phyloP scores from a whole-genome alignment of 176 grass and related monocot genomes.

The Bonia amplexicaulis region DNA sequence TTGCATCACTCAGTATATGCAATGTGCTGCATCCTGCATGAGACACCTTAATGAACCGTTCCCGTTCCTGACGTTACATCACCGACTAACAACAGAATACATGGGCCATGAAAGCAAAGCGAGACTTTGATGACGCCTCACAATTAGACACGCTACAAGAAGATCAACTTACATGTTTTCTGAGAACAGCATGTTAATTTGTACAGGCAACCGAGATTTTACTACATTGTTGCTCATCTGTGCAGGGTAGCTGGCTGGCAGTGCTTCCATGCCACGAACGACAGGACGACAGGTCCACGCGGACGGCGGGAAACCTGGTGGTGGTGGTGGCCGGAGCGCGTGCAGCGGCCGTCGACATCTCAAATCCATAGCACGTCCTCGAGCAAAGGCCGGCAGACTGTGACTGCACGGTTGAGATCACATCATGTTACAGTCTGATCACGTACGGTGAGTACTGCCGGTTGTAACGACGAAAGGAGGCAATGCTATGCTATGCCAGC shows the following conservation, averaged over 20 bases:
- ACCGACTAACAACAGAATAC: background rate
- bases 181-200: background rate
- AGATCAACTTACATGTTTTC: background rate
- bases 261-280: background rate
- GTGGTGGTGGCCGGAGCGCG: background rate
- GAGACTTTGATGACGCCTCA: background rate
- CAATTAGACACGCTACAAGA: background rate
- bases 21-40: background rate
- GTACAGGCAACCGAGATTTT: background rate
- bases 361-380: background rate
- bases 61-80: background rate
- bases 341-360: background rate
- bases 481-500: background rate
- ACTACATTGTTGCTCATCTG: background rate
- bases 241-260: background rate
- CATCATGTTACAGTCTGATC: background rate
- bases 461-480: background rate
- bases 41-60: no score
- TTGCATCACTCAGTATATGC: background rate
- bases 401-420: background rate
- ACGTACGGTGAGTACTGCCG: background rate
- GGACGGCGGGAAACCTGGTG: background rate
- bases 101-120: background rate
- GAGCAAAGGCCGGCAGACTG: background rate
- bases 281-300: background rate